Evolutionary conservation across 2,329 filamentous ascomycete species (phyloP), one percentile per base, ranked within the genome.

Genomic region (Calycina marina): DNA sequence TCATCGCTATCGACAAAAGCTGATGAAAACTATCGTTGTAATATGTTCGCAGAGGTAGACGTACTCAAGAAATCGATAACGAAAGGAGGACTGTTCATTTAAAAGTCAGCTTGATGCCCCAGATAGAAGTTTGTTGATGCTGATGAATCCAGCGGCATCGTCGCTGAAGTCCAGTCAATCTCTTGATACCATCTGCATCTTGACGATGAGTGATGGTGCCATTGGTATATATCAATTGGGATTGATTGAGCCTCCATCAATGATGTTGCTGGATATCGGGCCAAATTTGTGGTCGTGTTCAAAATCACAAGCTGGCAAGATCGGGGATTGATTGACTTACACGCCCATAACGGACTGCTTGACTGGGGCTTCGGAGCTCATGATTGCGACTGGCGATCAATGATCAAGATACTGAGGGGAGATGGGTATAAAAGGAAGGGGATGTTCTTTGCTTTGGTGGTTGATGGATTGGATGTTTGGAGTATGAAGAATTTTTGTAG

Each of bases 41-140:
- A n/a, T n/a, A n/a, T n/a, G n/a, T n/a, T n/a, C n/a, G n/a, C 30
- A 18, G 37, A 45, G 41, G 35, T 41, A 38, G 43, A 90, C 86
- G 58, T 93, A 93, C 85, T 96, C 76, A 96, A 61, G 77, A 96
- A 96, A 72, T 96, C 88, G 59, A 92, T 83, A 60, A 94, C 58
- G 74, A 96, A 96, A 62, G 83, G 49, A 37, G 49, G 82, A 78
- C 92, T 56, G 45, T 40, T 32, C n/a, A 34, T 22, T 20, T 22
- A 27, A 9, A 34, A 24, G 42, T 53, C 39, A 51, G 49, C 43
- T 43, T 35, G 11, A 31, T 22, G 25, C 34, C 31, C 9, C n/a
- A n/a, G n/a, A n/a, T n/a, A n/a, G n/a, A n/a, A n/a, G n/a, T n/a
- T n/a, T n/a, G n/a, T n/a, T n/a, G n/a, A n/a, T n/a, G n/a, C n/a